Percentiles rank a stretch among this genome's conserved stretches.
These are phyloP conservation scores for Tetragonia tetragonoides DNA, from an alignment of 148 eudicot species.

Conservation along the genomic window DNA sequence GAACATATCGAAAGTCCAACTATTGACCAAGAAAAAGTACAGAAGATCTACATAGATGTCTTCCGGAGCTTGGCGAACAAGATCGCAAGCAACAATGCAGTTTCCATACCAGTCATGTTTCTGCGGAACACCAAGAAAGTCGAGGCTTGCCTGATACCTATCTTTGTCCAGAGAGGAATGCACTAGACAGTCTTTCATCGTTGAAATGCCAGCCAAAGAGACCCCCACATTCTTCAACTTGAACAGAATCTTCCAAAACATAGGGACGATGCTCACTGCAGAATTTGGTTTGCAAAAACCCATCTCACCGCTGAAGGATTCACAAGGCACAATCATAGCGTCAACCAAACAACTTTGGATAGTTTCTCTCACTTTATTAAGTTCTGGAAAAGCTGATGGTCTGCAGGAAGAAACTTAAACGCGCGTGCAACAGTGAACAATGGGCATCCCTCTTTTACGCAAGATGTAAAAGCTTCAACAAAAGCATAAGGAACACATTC, in stretches of 20 bases:
- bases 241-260: slow-evolving; percentile 28
- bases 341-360: slow-evolving; percentile 18
- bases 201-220: slow-evolving; percentile 41
- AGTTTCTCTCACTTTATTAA: slow-evolving; percentile 31
- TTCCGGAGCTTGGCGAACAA: slow-evolving; percentile 38
- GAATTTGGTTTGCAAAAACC: slow-evolving; percentile 11
- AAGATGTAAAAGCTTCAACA: slow-evolving; percentile 31
- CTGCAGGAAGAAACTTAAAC: slow-evolving; percentile 32
- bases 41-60: slow-evolving; percentile 47
- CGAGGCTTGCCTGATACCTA: slow-evolving; percentile 29
- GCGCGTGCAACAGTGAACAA: slow-evolving; percentile 12
- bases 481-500: slow-evolving; percentile 30
- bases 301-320: slow-evolving; percentile 17
- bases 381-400: slow-evolving; percentile 22
- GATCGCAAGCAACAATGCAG: slow-evolving; percentile 45
- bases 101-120: slow-evolving; percentile 46
- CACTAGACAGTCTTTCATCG: slow-evolving; percentile 36
- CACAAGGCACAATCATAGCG: slow-evolving; percentile 36
- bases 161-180: slow-evolving; percentile 44
- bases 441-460: slow-evolving; percentile 27
- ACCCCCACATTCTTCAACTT: slow-evolving; percentile 35
- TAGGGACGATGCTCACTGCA: slow-evolving; percentile 7
- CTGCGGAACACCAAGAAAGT: slow-evolving; percentile 40
- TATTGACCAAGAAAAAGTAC: slow-evolving; percentile 28
- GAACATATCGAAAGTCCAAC: neutral